Conservation (phyloP, 1,284 basidiomycete genomes). For the Ganoderma lucidum region DNA sequence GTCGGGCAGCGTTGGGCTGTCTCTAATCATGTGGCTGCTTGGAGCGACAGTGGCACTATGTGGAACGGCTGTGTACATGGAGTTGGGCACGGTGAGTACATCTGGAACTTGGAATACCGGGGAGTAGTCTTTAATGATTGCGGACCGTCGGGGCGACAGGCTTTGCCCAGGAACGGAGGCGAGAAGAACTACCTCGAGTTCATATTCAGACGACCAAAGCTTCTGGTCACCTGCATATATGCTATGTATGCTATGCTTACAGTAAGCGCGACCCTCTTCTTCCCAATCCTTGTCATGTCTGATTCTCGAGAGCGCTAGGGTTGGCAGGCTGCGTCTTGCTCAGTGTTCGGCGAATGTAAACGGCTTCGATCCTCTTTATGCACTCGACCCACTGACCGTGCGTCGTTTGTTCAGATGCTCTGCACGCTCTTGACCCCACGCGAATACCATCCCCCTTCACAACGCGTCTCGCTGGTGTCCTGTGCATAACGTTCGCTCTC, state of each 20-base stretch:
- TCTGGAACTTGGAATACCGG: background rate
- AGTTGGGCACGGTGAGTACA: conserved; percentile 68
- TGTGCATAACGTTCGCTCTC: conserved; percentile 64
- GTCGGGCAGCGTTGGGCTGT: conserved; percentile 70
- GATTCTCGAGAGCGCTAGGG: conserved; percentile 45
- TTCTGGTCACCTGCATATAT: conserved; percentile 67
- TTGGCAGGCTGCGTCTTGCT: conserved; percentile 59
- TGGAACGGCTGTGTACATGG: conserved; percentile 77
- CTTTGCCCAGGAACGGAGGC: conserved; percentile 73
- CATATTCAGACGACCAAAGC: conserved; percentile 69
- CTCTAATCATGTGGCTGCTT: conserved; percentile 74
- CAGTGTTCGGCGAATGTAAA: conserved; percentile 75
- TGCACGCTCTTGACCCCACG: conserved; percentile 54
- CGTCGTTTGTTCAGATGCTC: conserved; percentile 51
- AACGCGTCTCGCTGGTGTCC: conserved; percentile 46
- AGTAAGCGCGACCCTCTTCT: conserved; percentile 42
- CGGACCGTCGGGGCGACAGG: conserved; percentile 46
- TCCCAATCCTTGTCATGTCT: conserved; percentile 11
- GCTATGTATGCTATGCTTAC: conserved; percentile 67
- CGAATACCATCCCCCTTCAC: conserved; percentile 30
- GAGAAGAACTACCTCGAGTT: conserved; percentile 83
- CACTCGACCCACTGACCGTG: background rate
- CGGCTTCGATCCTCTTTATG: background rate
- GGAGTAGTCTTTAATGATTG: background rate
- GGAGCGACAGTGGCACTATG: conserved; percentile 68